Conservation (phyloP, 1,284 basidiomycete genomes). For the Vanrija sp. region DNA sequence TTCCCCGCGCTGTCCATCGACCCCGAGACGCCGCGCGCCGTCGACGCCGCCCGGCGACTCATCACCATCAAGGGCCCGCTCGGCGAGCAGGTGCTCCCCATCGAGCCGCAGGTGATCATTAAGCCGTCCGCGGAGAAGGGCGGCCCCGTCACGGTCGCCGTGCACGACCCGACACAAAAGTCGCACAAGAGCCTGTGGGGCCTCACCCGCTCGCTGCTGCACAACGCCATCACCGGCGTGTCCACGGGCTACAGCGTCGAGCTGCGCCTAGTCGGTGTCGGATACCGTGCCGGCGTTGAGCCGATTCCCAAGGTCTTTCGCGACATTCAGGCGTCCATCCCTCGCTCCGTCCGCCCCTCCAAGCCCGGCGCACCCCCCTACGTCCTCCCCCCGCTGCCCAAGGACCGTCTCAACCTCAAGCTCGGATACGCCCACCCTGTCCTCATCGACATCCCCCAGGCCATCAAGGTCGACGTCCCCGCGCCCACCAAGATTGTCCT, state of each 20-base stretch:
- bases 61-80: conserved; percentile 66
- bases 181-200: conserved; percentile 89
- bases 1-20: conserved; percentile 41
- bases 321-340: conserved; percentile 32
- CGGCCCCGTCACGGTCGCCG: conserved; percentile 52
- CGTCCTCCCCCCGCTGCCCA: conserved; percentile 24
- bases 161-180: conserved; percentile 68
- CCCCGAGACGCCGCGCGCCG: conserved; percentile 21
- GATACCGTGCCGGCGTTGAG: conserved; percentile 85
- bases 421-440: conserved; percentile 89
- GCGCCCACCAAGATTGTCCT: conserved; percentile 54
- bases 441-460: conserved; percentile 70
- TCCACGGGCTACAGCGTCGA: conserved; percentile 79
- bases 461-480: conserved; percentile 62
- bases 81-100: conserved; percentile 64
- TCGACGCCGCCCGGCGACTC: conserved; percentile 23
- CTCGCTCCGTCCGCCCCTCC: conserved; percentile 10
- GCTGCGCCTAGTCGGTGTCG: conserved; percentile 88
- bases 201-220: conserved; percentile 79
- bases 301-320: conserved; percentile 60
- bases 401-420: conserved; percentile 67
- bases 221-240: conserved; percentile 87
- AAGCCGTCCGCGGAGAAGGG: conserved; percentile 19
- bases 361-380: conserved; percentile 23
- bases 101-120: conserved; percentile 61